Conservation (phyloP, 2,329 filamentous ascomycete species). For the Cladobotryum protrusum region DNA sequence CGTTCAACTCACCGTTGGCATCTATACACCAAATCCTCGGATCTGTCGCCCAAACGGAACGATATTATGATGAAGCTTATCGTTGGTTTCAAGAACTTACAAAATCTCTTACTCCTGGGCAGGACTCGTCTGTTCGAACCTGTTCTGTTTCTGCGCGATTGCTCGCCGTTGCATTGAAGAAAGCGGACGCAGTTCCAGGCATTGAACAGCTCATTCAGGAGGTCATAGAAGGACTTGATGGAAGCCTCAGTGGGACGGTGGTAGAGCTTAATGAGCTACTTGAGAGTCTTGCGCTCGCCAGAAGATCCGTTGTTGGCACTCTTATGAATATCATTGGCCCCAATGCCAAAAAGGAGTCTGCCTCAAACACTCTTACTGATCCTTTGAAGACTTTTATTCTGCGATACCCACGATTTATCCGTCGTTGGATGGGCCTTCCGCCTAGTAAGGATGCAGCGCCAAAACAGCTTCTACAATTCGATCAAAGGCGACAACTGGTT, state of each 20-base stretch:
- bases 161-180: constrained; percentile 48
- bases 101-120: constrained; percentile 27
- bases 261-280: constrained; percentile 57
- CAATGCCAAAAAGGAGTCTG: constrained; percentile 10
- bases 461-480: constrained; percentile 55
- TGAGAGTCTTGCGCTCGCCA: constrained; percentile 47
- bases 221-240: constrained; percentile 50
- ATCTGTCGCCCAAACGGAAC: constrained; percentile 40
- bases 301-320: constrained; percentile 48
- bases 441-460: constrained; percentile 45
- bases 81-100: constrained; percentile 48
- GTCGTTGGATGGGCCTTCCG: constrained; percentile 56
- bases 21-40: constrained; percentile 49
- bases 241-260: constrained; percentile 52
- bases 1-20: constrained; percentile 38
- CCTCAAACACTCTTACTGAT: constrained; percentile 19
- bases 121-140: constrained; percentile 43
- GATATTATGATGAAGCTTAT: constrained; percentile 44
- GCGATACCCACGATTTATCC: constrained; percentile 53
- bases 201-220: constrained; percentile 39
- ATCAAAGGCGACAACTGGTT: constrained; percentile 51
- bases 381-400: constrained; percentile 52
- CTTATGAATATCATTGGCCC: constrained; percentile 30
- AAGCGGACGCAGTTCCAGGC: constrained; percentile 27
- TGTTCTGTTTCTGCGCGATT: constrained; percentile 50